A percentile compares a stretch with the other conserved stretches of the same genome.
Evolutionary conservation across 2,329 filamentous ascomycete species (phyloP).

Genomic region (Emericellopsis atlantica): DNA sequence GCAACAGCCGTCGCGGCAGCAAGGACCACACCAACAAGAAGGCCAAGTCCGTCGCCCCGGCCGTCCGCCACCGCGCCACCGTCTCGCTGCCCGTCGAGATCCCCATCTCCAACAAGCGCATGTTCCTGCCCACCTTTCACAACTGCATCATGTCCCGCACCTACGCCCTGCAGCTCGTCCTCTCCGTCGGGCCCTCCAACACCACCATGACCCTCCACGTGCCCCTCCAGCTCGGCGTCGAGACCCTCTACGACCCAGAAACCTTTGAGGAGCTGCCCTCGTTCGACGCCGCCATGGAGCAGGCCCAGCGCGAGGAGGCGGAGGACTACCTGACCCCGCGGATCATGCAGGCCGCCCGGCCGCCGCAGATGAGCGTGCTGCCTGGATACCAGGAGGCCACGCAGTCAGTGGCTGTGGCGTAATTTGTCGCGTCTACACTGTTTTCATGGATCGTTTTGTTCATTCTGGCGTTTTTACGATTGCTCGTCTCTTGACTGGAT

Average conservation of each 20-base stretch:
- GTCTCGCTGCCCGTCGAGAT: conserved; percentile 35
- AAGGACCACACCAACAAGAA: conserved; percentile 7
- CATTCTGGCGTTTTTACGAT: not conserved
- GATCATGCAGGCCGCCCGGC: conserved; percentile 18
- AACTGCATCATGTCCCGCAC: conserved; percentile 42
- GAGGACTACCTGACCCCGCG: conserved; percentile 30
- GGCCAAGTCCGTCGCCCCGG: conserved; percentile 10
- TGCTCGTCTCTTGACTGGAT: not conserved
- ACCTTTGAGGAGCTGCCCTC: conserved; percentile 25
- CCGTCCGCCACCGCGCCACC: conserved; percentile 24
- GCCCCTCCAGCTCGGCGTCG: conserved; percentile 38
- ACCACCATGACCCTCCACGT: conserved; percentile 30
- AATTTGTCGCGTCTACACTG: not conserved
- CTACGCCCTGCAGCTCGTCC: conserved; percentile 36
- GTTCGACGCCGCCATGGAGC: conserved; percentile 32
- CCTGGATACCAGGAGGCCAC: conserved; percentile 24
- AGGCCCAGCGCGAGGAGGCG: conserved; percentile 15
- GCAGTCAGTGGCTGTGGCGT: conserved; percentile 8
- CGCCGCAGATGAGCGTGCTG: conserved; percentile 20
- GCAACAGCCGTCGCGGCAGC: not conserved
- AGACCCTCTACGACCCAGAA: conserved; percentile 17
- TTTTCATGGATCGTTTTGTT: not conserved
- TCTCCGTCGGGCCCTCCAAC: conserved; percentile 28
- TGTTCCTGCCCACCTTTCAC: conserved; percentile 44
- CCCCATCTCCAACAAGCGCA: conserved; percentile 31